Conservation (phyloP, 1,284 basidiomycete genomes). For the Puccinia horiana region DNA sequence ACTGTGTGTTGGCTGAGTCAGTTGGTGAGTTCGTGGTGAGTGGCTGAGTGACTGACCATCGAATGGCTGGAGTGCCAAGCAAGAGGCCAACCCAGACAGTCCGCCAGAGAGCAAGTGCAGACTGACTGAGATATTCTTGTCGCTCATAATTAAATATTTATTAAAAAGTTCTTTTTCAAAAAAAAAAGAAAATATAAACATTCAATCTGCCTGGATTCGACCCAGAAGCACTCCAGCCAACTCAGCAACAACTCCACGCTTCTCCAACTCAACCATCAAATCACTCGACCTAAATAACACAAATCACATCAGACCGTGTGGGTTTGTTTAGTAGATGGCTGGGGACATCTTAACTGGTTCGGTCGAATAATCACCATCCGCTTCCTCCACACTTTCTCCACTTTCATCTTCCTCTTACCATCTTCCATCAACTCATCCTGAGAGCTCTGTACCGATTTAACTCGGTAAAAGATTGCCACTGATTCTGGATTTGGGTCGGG, state of each 20-base stretch:
- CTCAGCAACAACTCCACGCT: not conserved
- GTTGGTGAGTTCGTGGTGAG: not conserved
- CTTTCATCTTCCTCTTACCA: not conserved
- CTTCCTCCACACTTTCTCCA: constrained; percentile 8
- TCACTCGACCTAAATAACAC: not conserved
- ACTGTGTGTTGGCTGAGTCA: not conserved
- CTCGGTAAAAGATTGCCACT: not conserved
- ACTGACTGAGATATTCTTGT: not conserved
- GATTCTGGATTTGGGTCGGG: not conserved
- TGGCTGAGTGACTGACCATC: constrained; percentile 3
- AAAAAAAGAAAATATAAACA: too few relatives aligned
- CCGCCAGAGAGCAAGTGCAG: not conserved
- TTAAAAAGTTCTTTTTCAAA: too few relatives aligned
- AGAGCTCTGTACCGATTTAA: not conserved
- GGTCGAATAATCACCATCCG: constrained; percentile 7
- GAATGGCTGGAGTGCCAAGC: constrained; percentile 26
- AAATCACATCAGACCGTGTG: not conserved
- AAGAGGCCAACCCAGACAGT: constrained; percentile 35
- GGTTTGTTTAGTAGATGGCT: not conserved
- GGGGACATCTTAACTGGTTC: not conserved
- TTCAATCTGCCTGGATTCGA: too few relatives aligned
- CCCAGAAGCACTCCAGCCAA: not conserved
- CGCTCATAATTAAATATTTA: too few relatives aligned
- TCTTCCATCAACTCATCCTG: not conserved
- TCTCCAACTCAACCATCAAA: constrained; percentile 2